phyloP scores from a whole-genome alignment of 176 grass and related monocot species.

The bread wheat (Triticum aestivum) region DNA sequence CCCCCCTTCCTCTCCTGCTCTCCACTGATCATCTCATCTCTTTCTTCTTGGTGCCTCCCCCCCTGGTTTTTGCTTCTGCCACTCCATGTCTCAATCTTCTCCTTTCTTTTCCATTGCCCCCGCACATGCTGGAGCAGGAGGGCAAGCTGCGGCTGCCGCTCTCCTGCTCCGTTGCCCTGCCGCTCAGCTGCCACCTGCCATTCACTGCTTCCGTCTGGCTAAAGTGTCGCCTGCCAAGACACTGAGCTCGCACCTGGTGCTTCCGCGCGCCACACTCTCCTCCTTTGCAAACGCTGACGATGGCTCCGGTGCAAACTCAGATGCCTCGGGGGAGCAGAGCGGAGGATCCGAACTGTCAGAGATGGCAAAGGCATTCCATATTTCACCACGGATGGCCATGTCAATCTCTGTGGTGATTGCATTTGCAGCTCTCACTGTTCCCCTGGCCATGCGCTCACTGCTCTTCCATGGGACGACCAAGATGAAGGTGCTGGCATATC shows the following conservation, averaged over 20 bases:
- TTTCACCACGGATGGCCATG: slow-evolving; percentile 69
- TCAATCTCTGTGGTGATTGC: slow-evolving; percentile 62
- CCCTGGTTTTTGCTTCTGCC: neutral
- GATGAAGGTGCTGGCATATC: slow-evolving; percentile 60
- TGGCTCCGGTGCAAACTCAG: slow-evolving; percentile 33
- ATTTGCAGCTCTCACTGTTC: slow-evolving; percentile 68
- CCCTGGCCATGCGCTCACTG: slow-evolving; percentile 67
- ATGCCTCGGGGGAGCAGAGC: slow-evolving; percentile 4
- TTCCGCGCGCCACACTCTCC: slow-evolving; percentile 55
- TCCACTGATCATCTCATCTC: slow-evolving; percentile 35
- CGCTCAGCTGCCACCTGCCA: slow-evolving; percentile 31
- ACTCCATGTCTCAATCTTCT: slow-evolving; percentile 71
- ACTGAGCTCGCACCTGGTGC: neutral
- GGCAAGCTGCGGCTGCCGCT: slow-evolving; percentile 39
- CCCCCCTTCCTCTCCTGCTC: slow-evolving; percentile 39
- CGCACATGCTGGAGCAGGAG: slow-evolving; percentile 46
- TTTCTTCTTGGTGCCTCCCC: neutral
- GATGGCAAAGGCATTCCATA: slow-evolving; percentile 88
- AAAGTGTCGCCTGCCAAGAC: slow-evolving; percentile 22
- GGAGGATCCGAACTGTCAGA: slow-evolving; percentile 39
- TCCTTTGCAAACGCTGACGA: slow-evolving; percentile 59
- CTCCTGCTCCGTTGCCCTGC: slow-evolving; percentile 46
- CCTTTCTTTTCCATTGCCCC: slow-evolving; percentile 58
- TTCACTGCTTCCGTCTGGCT: slow-evolving; percentile 16
- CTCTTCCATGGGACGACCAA: slow-evolving; percentile 48